Evolutionary conservation across 495 filamentous ascomycete genomes (phyloP).

Genomic region (Pseudotulostoma volvatum): DNA sequence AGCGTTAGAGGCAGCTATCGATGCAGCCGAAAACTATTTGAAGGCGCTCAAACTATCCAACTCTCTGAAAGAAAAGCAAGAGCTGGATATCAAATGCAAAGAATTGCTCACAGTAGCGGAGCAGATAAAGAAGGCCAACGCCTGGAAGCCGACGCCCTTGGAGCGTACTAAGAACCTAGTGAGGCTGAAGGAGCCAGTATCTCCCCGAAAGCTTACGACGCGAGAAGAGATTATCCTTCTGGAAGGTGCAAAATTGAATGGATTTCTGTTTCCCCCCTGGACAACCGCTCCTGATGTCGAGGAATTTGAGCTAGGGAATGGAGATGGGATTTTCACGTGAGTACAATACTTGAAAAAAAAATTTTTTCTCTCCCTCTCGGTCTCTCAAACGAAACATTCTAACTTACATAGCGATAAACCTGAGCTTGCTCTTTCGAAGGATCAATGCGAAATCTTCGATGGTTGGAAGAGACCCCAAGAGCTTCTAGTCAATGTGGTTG

Average conservation of each 20-base stretch:
- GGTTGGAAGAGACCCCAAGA: conserved; percentile 68
- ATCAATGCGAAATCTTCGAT: conserved; percentile 53
- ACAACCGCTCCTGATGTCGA: conserved; percentile 33
- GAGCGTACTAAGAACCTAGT: conserved; percentile 5
- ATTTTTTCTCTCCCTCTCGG: neutral
- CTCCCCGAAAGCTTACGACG: conserved; percentile 46
- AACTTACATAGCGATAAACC: conserved; percentile 43
- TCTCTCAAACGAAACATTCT: conserved; percentile 11
- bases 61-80: conserved; percentile 35
- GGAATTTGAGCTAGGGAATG: conserved; percentile 33
- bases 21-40: conserved; percentile 65
- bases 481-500: conserved; percentile 26
- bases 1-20: conserved; percentile 57
- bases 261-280: conserved; percentile 74
- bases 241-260: conserved; percentile 61
- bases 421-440: conserved; percentile 50
- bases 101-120: conserved; percentile 53
- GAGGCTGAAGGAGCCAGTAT: conserved; percentile 22
- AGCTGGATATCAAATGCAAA: conserved; percentile 47
- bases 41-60: conserved; percentile 42
- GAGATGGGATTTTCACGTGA: conserved; percentile 35
- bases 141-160: conserved; percentile 19
- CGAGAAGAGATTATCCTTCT: conserved; percentile 66
- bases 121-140: conserved; percentile 42
- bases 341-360: conserved; percentile 15